Conservation (phyloP, 306 rosid genomes). For the Neltuma alba region DNA sequence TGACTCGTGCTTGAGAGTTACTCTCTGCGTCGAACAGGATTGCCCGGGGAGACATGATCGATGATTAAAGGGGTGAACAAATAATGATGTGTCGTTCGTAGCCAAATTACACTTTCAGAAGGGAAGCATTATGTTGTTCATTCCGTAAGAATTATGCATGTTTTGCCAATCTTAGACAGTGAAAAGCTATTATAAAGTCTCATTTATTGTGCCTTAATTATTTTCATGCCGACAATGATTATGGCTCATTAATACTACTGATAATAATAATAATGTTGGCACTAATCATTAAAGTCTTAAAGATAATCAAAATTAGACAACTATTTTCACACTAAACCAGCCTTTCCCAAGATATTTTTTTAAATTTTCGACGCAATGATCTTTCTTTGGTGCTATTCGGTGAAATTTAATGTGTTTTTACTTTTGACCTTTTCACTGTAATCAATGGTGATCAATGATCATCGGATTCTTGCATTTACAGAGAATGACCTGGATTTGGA, state of each 20-base stretch:
- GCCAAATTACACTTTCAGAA: neutral
- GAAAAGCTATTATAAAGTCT: neutral
- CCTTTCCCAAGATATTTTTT: neutral
- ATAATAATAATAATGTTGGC: neutral
- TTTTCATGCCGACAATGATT: slow-evolving; percentile 16
- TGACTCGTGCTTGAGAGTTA: neutral
- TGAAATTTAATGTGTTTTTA: neutral
- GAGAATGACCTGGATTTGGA: neutral
- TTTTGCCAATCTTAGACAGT: slow-evolving; percentile 28
- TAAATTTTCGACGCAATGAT: neutral
- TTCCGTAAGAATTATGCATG: slow-evolving; percentile 27
- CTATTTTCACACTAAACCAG: neutral
- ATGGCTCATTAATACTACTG: slow-evolving; percentile 13
- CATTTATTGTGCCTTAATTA: slow-evolving; percentile 10
- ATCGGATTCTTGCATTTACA: neutral
- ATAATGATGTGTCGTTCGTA: slow-evolving; percentile 21
- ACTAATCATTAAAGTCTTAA: slow-evolving; percentile 28
- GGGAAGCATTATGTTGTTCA: neutral
- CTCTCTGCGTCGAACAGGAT: neutral
- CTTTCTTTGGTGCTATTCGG: neutral
- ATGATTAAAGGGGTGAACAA: slow-evolving; percentile 28
- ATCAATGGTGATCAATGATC: neutral
- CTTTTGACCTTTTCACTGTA: neutral
- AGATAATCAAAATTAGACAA: neutral
- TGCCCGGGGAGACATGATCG: slow-evolving; percentile 1